Conservation (phyloP, 2,329 filamentous ascomycete genomes). For the Zasmidium citrigriseum region DNA sequence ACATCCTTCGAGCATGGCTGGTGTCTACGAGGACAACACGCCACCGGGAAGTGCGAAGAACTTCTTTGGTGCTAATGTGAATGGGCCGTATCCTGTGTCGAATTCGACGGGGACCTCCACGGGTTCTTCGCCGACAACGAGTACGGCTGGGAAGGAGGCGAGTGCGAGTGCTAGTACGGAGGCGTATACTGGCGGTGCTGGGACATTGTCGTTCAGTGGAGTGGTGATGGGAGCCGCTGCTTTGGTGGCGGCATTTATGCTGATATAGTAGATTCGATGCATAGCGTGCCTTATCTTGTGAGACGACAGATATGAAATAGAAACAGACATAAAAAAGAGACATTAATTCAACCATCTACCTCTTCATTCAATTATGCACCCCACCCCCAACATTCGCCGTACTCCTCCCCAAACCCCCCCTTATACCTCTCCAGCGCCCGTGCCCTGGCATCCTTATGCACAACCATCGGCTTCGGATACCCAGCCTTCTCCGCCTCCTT, state of each 20-base stretch:
- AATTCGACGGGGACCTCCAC: background rate
- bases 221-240: background rate
- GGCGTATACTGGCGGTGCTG: background rate
- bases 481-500: slow-evolving; percentile 63
- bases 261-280: background rate
- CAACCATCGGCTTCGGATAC: slow-evolving; percentile 74
- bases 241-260: background rate
- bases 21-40: background rate
- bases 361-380: slow-evolving; percentile 31
- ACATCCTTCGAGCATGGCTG: background rate
- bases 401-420: slow-evolving; percentile 56
- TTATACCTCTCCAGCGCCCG: slow-evolving; percentile 72
- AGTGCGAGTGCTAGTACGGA: background rate
- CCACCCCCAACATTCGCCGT: slow-evolving; percentile 44
- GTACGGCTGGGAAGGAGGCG: background rate
- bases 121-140: background rate
- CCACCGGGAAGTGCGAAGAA: slow-evolving; percentile 4
- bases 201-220: background rate
- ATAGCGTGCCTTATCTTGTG: too few relatives aligned
- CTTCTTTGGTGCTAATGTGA: slow-evolving; percentile 4
- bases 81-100: background rate
- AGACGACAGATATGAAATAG: too few relatives aligned
- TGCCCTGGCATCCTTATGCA: slow-evolving; percentile 69
- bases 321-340: too few relatives aligned
- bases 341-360: too few relatives aligned